These are phyloP conservation scores for Suillus spraguei DNA, from an alignment of 768 basidiomycete species.

Conservation along the genomic window DNA sequence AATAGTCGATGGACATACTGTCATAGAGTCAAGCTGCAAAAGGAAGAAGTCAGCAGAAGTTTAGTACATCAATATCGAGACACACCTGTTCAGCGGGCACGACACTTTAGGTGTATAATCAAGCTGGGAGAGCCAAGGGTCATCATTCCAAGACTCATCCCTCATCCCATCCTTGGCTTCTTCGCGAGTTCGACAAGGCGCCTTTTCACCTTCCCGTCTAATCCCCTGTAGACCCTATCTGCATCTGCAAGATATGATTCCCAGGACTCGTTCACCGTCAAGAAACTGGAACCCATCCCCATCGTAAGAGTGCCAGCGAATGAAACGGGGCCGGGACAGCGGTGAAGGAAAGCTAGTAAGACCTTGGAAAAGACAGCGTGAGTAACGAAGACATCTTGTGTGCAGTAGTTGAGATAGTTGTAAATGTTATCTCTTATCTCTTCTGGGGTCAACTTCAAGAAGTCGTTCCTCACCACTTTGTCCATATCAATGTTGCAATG, in stretches of 20 bases:
- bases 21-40: constrained; percentile 60
- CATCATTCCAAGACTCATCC: constrained; percentile 60
- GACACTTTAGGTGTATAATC: constrained; percentile 92
- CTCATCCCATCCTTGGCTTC: constrained; percentile 51
- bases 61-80: background rate
- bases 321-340: constrained; percentile 90
- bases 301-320: constrained; percentile 91
- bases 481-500: constrained; percentile 83
- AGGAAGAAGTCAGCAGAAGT: constrained; percentile 11
- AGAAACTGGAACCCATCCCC: constrained; percentile 94
- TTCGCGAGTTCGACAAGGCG: constrained; percentile 72
- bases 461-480: constrained; percentile 77
- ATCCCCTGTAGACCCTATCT: constrained; percentile 71
- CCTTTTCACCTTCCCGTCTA: constrained; percentile 61
- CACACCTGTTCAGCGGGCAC: constrained; percentile 33
- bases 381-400: constrained; percentile 81
- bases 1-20: constrained; percentile 7
- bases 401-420: constrained; percentile 84
- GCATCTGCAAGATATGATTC: constrained; percentile 78
- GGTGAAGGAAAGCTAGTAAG: constrained; percentile 77
- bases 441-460: constrained; percentile 66
- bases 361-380: constrained; percentile 77
- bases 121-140: constrained; percentile 86
- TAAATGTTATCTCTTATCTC: constrained; percentile 66
- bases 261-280: constrained; percentile 92